These are phyloP conservation scores for Geranium incanum DNA, from an alignment of 441 rosid species.

Conservation along the genomic window DNA sequence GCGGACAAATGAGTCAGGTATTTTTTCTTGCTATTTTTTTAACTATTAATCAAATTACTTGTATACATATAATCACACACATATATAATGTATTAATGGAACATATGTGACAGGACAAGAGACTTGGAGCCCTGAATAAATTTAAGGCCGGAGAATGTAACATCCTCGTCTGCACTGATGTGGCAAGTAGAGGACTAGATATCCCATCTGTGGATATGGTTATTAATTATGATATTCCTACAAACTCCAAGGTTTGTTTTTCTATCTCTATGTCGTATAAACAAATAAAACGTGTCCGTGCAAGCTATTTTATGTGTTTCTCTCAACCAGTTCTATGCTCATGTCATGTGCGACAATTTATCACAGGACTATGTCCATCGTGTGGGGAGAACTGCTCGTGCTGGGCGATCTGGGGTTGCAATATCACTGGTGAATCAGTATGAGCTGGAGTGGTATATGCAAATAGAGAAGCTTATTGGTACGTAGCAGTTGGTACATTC, in stretches of 20 bases:
- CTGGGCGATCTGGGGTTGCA: constrained; percentile 91
- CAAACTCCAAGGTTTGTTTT: constrained; percentile 69
- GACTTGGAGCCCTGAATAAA: constrained; percentile 90
- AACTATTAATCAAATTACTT: background rate
- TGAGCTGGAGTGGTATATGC: constrained; percentile 88
- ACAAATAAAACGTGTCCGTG: background rate
- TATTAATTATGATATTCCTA: constrained; percentile 70
- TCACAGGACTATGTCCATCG: constrained; percentile 86
- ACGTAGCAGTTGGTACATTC: constrained; percentile 17
- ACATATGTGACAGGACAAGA: constrained; percentile 55
- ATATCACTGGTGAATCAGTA: constrained; percentile 87
- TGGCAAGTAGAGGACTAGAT: constrained; percentile 97
- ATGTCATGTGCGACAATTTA: background rate
- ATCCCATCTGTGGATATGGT: constrained; percentile 93
- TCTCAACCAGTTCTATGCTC: background rate
- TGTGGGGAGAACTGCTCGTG: constrained; percentile 99
- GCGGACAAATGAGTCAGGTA: constrained; percentile 97
- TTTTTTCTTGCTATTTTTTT: background rate
- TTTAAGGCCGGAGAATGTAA: constrained; percentile 94
- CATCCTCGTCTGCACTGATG: constrained; percentile 87
- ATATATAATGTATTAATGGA: constrained; percentile 9
- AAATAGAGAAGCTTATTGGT: constrained; percentile 88
- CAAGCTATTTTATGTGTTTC: background rate
- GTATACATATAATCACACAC: background rate
- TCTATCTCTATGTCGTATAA: background rate